Evolutionary conservation across 257 asterid species (phyloP).

Genomic region (Orobanche coerulescens): DNA sequence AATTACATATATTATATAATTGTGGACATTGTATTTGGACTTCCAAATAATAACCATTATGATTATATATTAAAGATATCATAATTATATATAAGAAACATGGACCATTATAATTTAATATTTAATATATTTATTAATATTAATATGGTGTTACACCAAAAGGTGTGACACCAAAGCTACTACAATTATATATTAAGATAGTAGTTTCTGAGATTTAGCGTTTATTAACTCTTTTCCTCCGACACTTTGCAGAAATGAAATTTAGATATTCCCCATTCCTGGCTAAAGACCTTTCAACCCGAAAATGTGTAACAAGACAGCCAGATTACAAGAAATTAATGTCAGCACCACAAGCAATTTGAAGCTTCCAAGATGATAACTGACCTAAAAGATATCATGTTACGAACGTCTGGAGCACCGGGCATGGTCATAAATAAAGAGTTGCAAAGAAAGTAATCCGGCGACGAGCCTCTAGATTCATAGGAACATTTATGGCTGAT

Average conservation of each 20-base stretch:
- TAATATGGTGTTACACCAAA: too few species aligned
- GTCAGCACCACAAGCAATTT: slow-evolving; percentile 19
- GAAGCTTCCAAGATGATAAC: slow-evolving; percentile 28
- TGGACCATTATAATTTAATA: too few species aligned
- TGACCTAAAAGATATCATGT: slow-evolving; percentile 95
- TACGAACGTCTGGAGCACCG: slow-evolving; percentile 85
- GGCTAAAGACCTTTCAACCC: background rate
- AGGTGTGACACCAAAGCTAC: too few species aligned
- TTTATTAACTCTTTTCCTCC: background rate
- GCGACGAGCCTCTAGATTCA: slow-evolving; percentile 90
- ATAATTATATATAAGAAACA: too few species aligned
- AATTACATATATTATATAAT: too few species aligned
- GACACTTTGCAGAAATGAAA: background rate
- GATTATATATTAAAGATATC: too few species aligned
- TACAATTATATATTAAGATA: too few species aligned
- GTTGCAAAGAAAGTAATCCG: slow-evolving; percentile 94
- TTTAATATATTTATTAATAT: too few species aligned
- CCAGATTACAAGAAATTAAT: slow-evolving; percentile 15
- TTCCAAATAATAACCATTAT: too few species aligned
- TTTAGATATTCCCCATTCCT: background rate
- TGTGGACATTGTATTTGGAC: too few species aligned
- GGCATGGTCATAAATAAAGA: slow-evolving; percentile 97
- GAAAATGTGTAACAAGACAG: background rate
- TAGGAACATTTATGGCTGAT: slow-evolving; percentile 92
- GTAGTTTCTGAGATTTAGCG: slow-evolving; percentile 1